Base-by-base conservation (phyloP, 2,329 filamentous ascomycete genomes). In the Trichoderma sp. region DNA sequence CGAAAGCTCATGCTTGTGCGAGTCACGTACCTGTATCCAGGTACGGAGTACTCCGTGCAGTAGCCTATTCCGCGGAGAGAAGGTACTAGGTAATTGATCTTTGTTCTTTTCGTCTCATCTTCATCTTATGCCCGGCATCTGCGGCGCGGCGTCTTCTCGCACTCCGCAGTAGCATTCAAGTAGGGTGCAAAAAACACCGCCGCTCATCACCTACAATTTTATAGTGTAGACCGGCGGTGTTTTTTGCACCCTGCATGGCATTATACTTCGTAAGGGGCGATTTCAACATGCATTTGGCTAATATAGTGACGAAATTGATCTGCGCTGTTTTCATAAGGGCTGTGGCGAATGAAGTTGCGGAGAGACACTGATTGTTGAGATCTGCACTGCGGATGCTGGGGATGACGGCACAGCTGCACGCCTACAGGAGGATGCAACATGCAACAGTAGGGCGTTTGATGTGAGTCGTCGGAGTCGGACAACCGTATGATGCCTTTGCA, bases 301-400 rank as follows among this genome's bases (percentile, higher is more conserved):
- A 31, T 56, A 65, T 12, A 6, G 27, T 24, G 27, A 45, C 16
- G 29, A 21, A 24, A 60, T 33, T 65, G 73, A 75, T 75, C 66
- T 59, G 73, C 73, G 18, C 31, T 33, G 24, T 29, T 29, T 29
- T n/a, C 24, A 9, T 50, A 35, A 18, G 31, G 4, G 56, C 16
- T 50, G 68, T 45, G 68, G 68, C 68, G 68, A 50, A 29, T 50
- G 18, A 71, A 50, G 56, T 18, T 63, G 68, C 68, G 56, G 68
- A 71, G 68, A 33, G 35, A 45, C 59, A 71, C 59, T 27, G 56
- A 60, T 4, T 45, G 35, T 71, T 62, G 38, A 33, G 68, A 35
- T 63, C 59, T 50, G 53, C 68, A 35, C 16, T 71, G 21, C 35
- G 18, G 16, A 33, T 29, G 27, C 29, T 16, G 45, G 68, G 68